Conservation (phyloP, 192 early-diverging fungal genomes). For the Umbelopsis ramanniana region DNA sequence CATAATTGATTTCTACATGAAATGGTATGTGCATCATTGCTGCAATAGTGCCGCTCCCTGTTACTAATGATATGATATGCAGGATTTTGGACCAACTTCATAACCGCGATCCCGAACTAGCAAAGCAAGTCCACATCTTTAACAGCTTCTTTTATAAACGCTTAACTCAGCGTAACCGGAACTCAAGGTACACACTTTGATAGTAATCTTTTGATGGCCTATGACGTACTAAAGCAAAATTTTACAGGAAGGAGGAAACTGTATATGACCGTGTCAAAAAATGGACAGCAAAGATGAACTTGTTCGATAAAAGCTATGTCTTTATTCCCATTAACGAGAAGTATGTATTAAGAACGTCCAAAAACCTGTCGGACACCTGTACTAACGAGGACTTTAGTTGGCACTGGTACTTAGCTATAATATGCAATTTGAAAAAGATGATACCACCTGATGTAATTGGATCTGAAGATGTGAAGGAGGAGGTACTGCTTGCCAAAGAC, state of each 20-base stretch:
- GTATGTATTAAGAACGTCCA: conserved; percentile 43
- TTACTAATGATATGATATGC: background rate
- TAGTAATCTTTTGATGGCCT: too few relatives aligned
- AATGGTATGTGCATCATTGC: conserved; percentile 44
- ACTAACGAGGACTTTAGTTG: conserved; percentile 42
- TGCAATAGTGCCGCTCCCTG: background rate
- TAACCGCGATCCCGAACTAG: conserved; percentile 44
- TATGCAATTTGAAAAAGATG: conserved; percentile 66
- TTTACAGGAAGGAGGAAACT: conserved; percentile 39
- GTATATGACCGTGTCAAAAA: conserved; percentile 71
- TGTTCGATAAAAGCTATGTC: conserved; percentile 78
- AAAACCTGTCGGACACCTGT: background rate
- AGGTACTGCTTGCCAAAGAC: background rate
- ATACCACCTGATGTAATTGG: background rate
- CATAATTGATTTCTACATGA: conserved; percentile 86
- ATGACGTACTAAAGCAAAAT: background rate
- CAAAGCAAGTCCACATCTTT: conserved; percentile 74
- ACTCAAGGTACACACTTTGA: background rate
- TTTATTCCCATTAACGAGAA: conserved; percentile 91
- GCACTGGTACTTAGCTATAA: conserved; percentile 90
- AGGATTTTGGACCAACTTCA: conserved; percentile 30
- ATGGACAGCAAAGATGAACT: conserved; percentile 77
- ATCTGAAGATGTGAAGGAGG: too few relatives aligned
- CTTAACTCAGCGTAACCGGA: conserved; percentile 47
- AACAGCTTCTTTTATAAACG: conserved; percentile 86